Conservation (phyloP, 306 rosid species). For the Lathyrus sativus region DNA sequence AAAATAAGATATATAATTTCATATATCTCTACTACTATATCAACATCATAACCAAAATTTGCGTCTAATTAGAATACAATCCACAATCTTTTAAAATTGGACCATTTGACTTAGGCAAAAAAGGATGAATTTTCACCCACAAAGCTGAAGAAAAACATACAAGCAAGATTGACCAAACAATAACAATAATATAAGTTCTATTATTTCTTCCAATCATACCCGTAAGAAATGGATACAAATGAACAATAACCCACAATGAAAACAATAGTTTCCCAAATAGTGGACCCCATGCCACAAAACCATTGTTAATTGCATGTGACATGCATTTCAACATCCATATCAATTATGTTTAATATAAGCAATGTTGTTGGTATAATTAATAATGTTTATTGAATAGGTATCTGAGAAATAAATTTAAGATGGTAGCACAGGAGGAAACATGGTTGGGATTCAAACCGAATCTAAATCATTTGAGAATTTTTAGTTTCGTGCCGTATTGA, state of each 20-base stretch:
- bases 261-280: constrained; percentile 65
- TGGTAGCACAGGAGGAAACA: too few relatives aligned
- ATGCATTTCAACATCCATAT: constrained; percentile 61
- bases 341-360: constrained; percentile 60
- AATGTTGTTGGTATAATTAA: constrained; percentile 77
- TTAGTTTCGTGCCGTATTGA: too few relatives aligned
- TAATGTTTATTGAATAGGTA: too few relatives aligned
- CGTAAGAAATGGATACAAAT: constrained; percentile 69
- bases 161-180: constrained; percentile 74
- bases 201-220: constrained; percentile 61
- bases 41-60: background rate
- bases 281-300: constrained; percentile 67
- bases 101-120: constrained; percentile 52
- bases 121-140: constrained; percentile 72
- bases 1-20: too few relatives aligned
- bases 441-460: too few relatives aligned
- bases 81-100: constrained; percentile 71
- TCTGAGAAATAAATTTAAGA: too few relatives aligned
- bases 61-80: constrained; percentile 64
- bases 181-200: constrained; percentile 71
- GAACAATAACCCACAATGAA: constrained; percentile 70
- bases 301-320: constrained; percentile 64
- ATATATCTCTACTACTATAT: background rate
- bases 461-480: too few relatives aligned
- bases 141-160: constrained; percentile 67